Base-by-base conservation (phyloP, 495 filamentous ascomycete genomes). In the Penicillium arizonense region DNA sequence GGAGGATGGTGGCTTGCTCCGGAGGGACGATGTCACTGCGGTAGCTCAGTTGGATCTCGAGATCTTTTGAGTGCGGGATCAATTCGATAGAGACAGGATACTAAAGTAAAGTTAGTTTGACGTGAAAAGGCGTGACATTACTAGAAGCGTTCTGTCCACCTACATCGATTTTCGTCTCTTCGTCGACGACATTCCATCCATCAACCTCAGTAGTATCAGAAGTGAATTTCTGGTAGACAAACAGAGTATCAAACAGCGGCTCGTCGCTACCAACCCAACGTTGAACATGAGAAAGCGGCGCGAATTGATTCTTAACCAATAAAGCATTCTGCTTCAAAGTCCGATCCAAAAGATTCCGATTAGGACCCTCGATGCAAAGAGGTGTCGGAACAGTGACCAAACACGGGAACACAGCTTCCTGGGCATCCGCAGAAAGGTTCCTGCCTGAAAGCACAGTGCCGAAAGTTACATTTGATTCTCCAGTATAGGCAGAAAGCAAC, bases 381-480 rank as follows among this genome's bases (percentile, higher is more conserved):
- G 82, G 52, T 1, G 89, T 77, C 9, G 90, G 90, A 3, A 94
- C 53, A 11, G 90, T 92, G 0, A 81, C 79, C 23, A 95, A 79
- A 62, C 84, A 88, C 10, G 90, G 90, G 44, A 95, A 89, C 12
- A 80, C 72, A 14, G 78, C 77, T 3, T 75, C 54, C 42, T 76
- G 71, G 0, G 82, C 79, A 40, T 70, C 70, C 9, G 80, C 69
- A 1, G 80, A 75, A 10, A 75, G 50, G 24, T 79, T 82, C 8
- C 88, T 76, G 3, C 87, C 88, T 3, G 89, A 90, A 8, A 94
- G 74, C 52, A 86, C 87, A 32, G 87, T 77, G 0, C 90, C 90
- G 62, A 90, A 91, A 0, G 78, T 82, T 3, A 90, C 81, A 12
- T 73, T 77, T 4, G 63, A 20, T 44, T 95, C 89, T 5, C 89